Percentiles rank a stretch among this genome's conserved stretches.
Evolutionary conservation across 768 basidiomycete species (phyloP).

Genomic region (Hericium rajendrae): DNA sequence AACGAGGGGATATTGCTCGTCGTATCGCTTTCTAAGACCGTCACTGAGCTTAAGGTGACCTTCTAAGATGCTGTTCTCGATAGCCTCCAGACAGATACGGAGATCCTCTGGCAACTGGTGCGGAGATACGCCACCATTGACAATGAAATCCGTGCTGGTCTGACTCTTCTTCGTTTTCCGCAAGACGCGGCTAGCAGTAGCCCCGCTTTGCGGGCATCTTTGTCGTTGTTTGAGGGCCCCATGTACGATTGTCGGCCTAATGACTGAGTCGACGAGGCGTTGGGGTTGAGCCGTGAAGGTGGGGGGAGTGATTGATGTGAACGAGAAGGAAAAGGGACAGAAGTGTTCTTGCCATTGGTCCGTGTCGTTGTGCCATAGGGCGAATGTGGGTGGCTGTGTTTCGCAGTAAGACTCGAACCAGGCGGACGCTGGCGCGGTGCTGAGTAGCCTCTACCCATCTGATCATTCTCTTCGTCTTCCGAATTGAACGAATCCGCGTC

Average conservation of each 20-base stretch:
- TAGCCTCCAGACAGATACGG: constrained; percentile 74
- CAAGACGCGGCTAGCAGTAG: constrained; percentile 33
- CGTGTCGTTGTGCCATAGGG: constrained; percentile 54
- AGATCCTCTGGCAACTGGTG: constrained; percentile 84
- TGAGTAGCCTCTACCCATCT: constrained; percentile 34
- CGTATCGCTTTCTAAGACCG: constrained; percentile 81
- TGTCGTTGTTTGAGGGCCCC: constrained; percentile 29
- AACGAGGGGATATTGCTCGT: constrained; percentile 92
- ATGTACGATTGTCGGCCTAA: constrained; percentile 60
- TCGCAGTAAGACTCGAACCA: constrained; percentile 26
- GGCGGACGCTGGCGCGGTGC: constrained; percentile 23
- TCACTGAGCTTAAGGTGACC: constrained; percentile 84
- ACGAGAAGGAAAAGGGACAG: constrained; percentile 69
- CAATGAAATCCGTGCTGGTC: constrained; percentile 29
- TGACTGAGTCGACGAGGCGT: constrained; percentile 60
- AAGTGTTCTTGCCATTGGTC: constrained; percentile 32
- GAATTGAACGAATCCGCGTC: constrained; percentile 70
- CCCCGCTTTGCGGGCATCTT: constrained; percentile 34
- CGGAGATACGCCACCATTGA: constrained; percentile 51
- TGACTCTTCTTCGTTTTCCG: constrained; percentile 64
- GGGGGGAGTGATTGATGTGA: constrained; percentile 74
- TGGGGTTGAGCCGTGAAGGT: constrained; percentile 43
- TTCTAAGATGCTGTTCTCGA: constrained; percentile 77
- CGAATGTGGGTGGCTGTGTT: constrained; percentile 65
- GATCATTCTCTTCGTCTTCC: constrained; percentile 59